Evolutionary conservation across 352 stramenopile genomes (phyloP), one percentile per base, ranked within the genome.

Genomic region (Globisporangium perplexum): DNA sequence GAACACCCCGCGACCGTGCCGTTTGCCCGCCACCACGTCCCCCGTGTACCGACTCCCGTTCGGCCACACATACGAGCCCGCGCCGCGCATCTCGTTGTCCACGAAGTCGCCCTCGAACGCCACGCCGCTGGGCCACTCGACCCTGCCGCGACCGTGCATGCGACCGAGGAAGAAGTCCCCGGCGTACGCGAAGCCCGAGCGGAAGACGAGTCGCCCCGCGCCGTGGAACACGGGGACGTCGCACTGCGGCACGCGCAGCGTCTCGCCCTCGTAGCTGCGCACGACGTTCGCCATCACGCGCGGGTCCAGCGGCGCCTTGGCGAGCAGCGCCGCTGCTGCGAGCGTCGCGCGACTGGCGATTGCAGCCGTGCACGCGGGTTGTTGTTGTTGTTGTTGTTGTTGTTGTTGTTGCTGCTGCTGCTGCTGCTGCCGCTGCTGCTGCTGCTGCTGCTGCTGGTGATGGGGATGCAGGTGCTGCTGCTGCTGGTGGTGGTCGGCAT

Each of bases 21-120:
- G 83, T 15, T 83, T 73, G 7, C 86, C 86, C 15, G 66, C 45
- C 28, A 74, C 57, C 0, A 96, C 74, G 8, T 86, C 65, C 10
- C 89, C 89, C 5, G 80, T 61, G 54, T 97, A 97, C 23, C 57
- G 75, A 30, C 71, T 92, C 1, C 86, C 88, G 61, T 96, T 88
- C 1, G 80, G 74, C 88, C 88, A 96, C 41, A 35, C 65, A 53
- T 90, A 93, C 41, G 50, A 63, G 0, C 88, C 86, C 18, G 45
- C 28, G 22, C 87, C 87, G 8, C 62, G 63, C 35, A 94, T 78
- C 46, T 83, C 71, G 44, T 94, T 96, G 53, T 85, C 71, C 0
- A 74, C 60, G 56, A 93, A 80, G 11, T 77, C 71, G 14, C 83
- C 85, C 53, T 89, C 79, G 53, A 91, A 95, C 24, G 66, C 53